Percentiles rank a stretch among this genome's conserved stretches.
Conservation (phyloP, 805 yeast species). For the Kluyveromyces lactis region DNA sequence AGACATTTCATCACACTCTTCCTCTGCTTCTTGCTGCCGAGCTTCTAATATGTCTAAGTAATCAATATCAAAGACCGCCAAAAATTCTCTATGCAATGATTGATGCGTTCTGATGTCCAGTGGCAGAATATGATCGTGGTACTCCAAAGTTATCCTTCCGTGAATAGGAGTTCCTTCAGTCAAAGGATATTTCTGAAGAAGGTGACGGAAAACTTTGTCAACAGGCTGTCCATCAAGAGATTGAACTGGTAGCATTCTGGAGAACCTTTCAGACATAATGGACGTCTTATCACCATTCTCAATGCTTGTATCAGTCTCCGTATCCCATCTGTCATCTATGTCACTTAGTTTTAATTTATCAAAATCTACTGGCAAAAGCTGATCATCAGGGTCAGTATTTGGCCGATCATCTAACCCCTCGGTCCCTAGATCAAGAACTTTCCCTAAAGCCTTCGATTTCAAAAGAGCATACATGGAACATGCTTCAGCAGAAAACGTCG, state of each 20-base stretch:
- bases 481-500: conserved; percentile 56
- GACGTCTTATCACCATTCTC: background rate
- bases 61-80: conserved; percentile 14
- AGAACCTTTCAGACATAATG: conserved; percentile 8
- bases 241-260: conserved; percentile 20
- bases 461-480: conserved; percentile 43
- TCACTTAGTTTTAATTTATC: conserved; percentile 4
- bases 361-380: background rate
- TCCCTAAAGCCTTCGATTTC: conserved; percentile 15
- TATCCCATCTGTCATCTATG: background rate
- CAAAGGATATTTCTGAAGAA: conserved; percentile 21
- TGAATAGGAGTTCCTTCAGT: conserved; percentile 13
- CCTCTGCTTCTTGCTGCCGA: conserved; percentile 6
- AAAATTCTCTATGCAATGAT: conserved; percentile 9
- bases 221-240: conserved; percentile 18
- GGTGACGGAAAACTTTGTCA: conserved; percentile 18
- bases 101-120: conserved; percentile 10
- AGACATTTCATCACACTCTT: conserved; percentile 8
- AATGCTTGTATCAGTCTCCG: conserved; percentile 5
- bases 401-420: background rate
- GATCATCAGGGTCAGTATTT: background rate
- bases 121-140: conserved; percentile 19
- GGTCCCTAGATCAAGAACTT: too few relatives aligned
- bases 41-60: conserved; percentile 9
- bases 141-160: conserved; percentile 20